Evolutionary conservation across 305 asterid species (phyloP).

Genomic region (Fraxinus velutina): DNA sequence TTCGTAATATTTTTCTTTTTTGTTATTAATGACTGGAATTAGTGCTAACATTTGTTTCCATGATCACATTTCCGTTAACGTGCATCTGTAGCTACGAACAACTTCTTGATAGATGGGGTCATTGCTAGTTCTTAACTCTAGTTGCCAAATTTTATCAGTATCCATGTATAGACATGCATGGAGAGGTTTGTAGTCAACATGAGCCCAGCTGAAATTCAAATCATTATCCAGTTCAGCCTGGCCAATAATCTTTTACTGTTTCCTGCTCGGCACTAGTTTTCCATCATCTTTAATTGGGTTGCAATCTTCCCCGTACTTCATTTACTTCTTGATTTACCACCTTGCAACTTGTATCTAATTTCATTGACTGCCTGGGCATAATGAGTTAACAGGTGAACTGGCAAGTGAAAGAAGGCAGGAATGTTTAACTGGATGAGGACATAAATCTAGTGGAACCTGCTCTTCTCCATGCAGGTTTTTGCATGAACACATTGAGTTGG

Average conservation of each 20-base stretch:
- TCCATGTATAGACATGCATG: background rate
- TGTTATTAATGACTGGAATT: background rate
- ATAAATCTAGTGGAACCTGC: background rate
- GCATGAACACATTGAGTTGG: background rate
- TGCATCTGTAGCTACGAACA: background rate
- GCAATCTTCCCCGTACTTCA: background rate
- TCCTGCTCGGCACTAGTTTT: background rate
- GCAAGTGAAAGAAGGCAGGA: background rate
- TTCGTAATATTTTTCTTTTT: background rate
- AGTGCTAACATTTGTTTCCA: background rate
- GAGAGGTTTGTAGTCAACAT: background rate
- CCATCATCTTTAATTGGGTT: background rate
- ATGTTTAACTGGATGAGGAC: background rate
- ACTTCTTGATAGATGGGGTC: background rate
- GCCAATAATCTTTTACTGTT: background rate
- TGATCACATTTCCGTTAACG: background rate
- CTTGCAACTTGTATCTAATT: background rate
- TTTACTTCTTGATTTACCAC: background rate
- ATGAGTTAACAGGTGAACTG: background rate
- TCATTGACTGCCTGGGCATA: background rate
- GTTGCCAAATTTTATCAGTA: background rate
- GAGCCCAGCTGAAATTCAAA: background rate
- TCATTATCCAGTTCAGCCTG: background rate
- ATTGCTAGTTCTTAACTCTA: background rate
- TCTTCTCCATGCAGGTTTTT: background rate